Conservation (phyloP, 305 asterid species). For the Solanum hybrid region DNA sequence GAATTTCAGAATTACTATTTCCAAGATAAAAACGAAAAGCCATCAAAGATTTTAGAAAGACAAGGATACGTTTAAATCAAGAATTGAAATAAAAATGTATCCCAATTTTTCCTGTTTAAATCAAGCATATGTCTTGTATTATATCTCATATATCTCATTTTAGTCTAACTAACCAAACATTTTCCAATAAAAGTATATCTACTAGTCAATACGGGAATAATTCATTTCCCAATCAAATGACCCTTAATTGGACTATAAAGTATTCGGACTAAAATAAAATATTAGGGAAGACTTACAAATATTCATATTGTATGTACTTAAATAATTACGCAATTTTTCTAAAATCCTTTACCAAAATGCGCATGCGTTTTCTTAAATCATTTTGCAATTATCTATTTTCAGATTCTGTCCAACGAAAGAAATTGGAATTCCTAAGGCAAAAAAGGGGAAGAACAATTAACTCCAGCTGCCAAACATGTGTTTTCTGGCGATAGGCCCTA, state of each 20-base stretch:
- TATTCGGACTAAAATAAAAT: not conserved
- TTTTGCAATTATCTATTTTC: not conserved
- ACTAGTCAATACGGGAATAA: not conserved
- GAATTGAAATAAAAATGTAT: not conserved
- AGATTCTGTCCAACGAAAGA: not conserved
- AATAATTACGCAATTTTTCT: not conserved
- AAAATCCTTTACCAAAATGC: not conserved
- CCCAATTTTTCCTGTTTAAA: not conserved
- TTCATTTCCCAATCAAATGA: not conserved
- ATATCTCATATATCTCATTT: not conserved
- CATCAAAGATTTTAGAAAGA: not conserved
- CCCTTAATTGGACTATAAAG: no score
- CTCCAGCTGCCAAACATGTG: not conserved
- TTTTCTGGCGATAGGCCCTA: not conserved
- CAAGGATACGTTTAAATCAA: not conserved
- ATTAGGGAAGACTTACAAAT: not conserved
- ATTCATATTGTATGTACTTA: no score
- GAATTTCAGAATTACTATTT: not conserved
- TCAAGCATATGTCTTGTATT: not conserved
- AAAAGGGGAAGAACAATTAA: not conserved
- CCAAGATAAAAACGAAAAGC: not conserved
- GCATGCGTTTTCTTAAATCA: not conserved
- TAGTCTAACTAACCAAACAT: not conserved
- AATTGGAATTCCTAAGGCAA: not conserved
- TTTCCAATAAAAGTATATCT: not conserved